Percentiles rank a stretch among this genome's conserved stretches.
Conservation (phyloP, 306 rosid genomes). For the Pyrus pyrifolia region DNA sequence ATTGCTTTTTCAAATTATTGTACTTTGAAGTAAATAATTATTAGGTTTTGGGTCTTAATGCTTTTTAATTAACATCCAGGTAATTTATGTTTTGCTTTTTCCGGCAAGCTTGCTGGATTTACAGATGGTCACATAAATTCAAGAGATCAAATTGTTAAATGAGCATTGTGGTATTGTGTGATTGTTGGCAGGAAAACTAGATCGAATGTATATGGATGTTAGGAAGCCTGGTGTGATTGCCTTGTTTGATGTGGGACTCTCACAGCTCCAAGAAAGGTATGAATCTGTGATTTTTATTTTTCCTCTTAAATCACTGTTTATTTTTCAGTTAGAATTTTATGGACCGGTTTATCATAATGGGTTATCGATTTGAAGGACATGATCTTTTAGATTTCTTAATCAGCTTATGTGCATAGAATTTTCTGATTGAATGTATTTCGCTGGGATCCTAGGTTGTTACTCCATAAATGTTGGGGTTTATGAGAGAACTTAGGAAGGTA, state of each 20-base stretch:
- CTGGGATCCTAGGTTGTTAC: constrained; percentile 44
- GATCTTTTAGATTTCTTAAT: no score
- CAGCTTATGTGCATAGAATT: background rate
- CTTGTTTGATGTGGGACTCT: constrained; percentile 37
- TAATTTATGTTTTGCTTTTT: background rate
- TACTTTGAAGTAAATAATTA: background rate
- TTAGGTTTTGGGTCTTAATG: background rate
- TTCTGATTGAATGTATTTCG: background rate
- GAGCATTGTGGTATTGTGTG: constrained; percentile 5
- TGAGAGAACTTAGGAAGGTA: constrained; percentile 67
- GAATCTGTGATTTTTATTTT: background rate
- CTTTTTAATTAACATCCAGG: background rate
- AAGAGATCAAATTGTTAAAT: background rate
- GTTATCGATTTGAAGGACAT: background rate
- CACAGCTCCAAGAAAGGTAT: constrained; percentile 92
- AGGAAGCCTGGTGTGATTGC: constrained; percentile 75
- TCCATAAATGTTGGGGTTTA: constrained; percentile 54
- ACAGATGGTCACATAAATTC: background rate
- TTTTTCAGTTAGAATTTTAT: background rate
- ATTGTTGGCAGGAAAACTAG: constrained; percentile 2
- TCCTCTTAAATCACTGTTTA: background rate
- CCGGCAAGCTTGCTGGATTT: background rate
- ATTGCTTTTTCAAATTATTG: background rate
- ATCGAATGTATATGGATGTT: constrained; percentile 40
- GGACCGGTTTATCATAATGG: background rate